phyloP scores from a whole-genome alignment of 2,329 filamentous ascomycete genomes.

The Talaromyces sp. region DNA sequence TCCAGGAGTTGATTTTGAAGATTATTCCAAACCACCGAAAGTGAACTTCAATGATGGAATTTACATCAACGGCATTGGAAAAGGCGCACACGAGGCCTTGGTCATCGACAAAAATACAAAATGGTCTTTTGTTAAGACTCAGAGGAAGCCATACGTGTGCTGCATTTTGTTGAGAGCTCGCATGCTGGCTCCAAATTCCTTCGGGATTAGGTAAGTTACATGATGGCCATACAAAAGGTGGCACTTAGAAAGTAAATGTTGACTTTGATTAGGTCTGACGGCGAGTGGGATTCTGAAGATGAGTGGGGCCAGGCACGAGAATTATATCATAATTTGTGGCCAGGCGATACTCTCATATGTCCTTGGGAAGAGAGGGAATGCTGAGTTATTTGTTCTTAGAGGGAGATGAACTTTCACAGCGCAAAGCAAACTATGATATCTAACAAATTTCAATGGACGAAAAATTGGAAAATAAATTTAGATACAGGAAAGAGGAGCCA shows the following conservation, averaged over 20 bases:
- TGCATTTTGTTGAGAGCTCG: conserved; percentile 1
- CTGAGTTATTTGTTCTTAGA: no score
- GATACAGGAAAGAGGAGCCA: no score
- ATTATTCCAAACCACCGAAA: not conserved
- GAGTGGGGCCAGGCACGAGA: not conserved
- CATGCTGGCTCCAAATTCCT: not conserved
- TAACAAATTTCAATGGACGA: no score
- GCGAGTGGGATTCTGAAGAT: not conserved
- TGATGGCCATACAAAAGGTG: no score
- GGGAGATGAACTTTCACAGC: no score
- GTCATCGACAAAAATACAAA: not conserved
- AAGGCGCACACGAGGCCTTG: not conserved
- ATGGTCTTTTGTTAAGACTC: not conserved
- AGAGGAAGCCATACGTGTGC: not conserved
- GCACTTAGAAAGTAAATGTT: no score
- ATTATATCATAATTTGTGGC: not conserved
- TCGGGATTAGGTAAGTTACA: not conserved
- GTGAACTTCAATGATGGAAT: not conserved
- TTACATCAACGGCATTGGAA: not conserved
- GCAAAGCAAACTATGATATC: no score
- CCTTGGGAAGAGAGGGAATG: not conserved
- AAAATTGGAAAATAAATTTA: no score
- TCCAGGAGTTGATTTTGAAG: not conserved
- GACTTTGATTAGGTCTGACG: not conserved
- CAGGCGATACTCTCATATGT: not conserved